Evolutionary conservation across 257 asterid species (phyloP).

Genomic region (Primulina eburnea): DNA sequence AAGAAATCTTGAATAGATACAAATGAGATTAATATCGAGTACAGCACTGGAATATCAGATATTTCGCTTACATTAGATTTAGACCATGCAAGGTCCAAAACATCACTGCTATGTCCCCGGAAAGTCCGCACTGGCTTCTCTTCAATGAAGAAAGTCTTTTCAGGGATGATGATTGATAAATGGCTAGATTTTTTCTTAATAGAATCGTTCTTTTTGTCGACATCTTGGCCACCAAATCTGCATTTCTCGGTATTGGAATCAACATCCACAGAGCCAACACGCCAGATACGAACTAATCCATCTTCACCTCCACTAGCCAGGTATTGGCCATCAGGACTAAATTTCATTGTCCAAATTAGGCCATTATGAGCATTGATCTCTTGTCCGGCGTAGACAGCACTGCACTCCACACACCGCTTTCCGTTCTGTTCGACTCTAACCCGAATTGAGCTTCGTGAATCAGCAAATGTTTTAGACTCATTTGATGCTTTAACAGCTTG

Average conservation of each 20-base stretch:
- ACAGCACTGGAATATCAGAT: neutral
- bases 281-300: constrained; percentile 70
- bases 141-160: constrained; percentile 53
- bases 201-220: constrained; percentile 18
- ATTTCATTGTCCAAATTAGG: constrained; percentile 65
- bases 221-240: constrained; percentile 22
- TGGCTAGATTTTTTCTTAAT: constrained; percentile 25
- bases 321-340: constrained; percentile 71
- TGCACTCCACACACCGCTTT: constrained; percentile 53
- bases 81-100: constrained; percentile 86
- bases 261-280: constrained; percentile 35
- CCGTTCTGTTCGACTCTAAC: constrained; percentile 37
- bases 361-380: constrained; percentile 64
- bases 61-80: constrained; percentile 58
- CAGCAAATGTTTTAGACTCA: constrained; percentile 15
- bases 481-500: constrained; percentile 16
- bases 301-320: constrained; percentile 86
- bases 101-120: constrained; percentile 53
- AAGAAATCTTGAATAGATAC: constrained; percentile 2
- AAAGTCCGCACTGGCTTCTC: constrained; percentile 54
- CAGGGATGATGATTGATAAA: constrained; percentile 47
- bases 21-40: neutral
- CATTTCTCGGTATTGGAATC: constrained; percentile 22
- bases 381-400: constrained; percentile 51
- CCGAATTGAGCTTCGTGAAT: constrained; percentile 9